Conservation (phyloP, 169 alveolate genomes). For the Plasmodium vinckei region DNA sequence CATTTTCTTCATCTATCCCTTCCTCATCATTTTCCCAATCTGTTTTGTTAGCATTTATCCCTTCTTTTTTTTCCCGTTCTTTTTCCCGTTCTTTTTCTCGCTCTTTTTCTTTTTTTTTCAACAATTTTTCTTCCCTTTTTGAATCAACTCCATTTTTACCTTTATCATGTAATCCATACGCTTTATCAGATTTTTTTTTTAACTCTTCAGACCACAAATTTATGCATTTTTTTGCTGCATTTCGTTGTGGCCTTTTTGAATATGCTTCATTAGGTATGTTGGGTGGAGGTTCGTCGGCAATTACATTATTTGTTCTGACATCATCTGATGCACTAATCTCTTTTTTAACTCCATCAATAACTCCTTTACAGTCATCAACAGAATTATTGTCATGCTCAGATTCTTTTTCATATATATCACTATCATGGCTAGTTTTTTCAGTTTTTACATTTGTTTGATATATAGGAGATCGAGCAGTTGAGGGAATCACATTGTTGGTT, state of each 20-base stretch:
- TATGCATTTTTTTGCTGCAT: conserved; percentile 70
- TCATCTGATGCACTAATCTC: no score
- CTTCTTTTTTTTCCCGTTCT: conserved; percentile 22
- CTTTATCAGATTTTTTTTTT: conserved; percentile 30
- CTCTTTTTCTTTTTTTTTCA: conserved; percentile 30
- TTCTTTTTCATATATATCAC: no score
- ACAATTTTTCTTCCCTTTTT: conserved; percentile 29
- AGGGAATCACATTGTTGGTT: no score
- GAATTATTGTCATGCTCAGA: no score
- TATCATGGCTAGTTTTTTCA: no score
- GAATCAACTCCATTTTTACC: conserved; percentile 2
- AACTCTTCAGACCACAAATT: conserved; percentile 63
- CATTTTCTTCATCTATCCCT: not conserved
- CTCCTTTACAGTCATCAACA: no score
- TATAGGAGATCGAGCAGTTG: no score
- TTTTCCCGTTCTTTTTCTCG: no score
- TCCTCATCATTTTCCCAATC: not conserved
- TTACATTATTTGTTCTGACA: no score
- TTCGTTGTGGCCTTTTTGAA: conserved; percentile 46
- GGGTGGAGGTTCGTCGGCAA: not conserved
- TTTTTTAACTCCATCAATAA: no score
- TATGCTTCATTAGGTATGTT: not conserved
- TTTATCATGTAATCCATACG: conserved; percentile 1
- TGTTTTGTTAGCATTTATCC: not conserved
- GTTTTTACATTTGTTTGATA: no score